A percentile compares a stretch with the other conserved stretches of the same genome.
phyloP scores from a whole-genome alignment of 1,284 basidiomycete genomes.

The Jaminaea rosea region DNA sequence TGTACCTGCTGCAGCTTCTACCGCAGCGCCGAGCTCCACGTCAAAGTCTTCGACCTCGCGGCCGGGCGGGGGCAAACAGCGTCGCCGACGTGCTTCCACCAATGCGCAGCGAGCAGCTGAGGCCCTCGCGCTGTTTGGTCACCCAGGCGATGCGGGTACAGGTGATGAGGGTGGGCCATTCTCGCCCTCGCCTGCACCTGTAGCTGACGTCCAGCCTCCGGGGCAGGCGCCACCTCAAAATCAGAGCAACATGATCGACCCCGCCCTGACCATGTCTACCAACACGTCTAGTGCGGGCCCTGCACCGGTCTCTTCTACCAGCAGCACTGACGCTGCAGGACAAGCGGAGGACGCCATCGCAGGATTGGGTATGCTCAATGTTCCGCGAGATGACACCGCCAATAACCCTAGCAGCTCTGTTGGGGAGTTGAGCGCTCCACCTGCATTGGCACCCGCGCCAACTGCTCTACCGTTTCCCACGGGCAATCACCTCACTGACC shows the following conservation, averaged over 20 bases:
- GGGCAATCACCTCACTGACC: neutral
- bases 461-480: too few species aligned
- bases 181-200: neutral
- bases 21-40: too few species aligned
- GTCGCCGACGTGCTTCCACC: neutral
- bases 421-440: too few species aligned
- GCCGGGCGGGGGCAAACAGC: neutral
- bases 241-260: too few species aligned
- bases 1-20: too few species aligned
- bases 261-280: neutral
- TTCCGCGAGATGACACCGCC: neutral
- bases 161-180: too few species aligned
- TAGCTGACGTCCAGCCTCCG: neutral
- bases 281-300: neutral
- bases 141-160: neutral
- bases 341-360: neutral
- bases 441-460: neutral
- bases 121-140: neutral
- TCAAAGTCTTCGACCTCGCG: too few species aligned
- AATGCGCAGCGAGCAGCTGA: conserved; percentile 1
- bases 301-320: neutral
- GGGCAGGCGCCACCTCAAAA: too few species aligned
- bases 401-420: neutral
- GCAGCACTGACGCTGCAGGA: neutral
- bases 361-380: neutral